Evolutionary conservation across 306 rosid genomes (phyloP).

Genomic region (Ormosia emarginata): DNA sequence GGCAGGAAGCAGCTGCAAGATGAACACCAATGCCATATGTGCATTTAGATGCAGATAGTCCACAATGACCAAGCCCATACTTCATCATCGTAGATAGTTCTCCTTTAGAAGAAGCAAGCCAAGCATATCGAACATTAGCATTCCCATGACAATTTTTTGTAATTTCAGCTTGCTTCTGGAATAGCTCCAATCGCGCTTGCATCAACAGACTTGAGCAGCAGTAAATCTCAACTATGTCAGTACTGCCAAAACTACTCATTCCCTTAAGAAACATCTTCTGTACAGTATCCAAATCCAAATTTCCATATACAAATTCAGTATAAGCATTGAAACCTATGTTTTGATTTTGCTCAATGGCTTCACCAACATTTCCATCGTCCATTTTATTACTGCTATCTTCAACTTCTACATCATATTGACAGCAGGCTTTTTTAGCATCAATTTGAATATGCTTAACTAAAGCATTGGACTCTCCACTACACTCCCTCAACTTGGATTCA

Average conservation of each 20-base stretch:
- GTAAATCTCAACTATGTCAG: constrained; percentile 48
- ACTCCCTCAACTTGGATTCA: constrained; percentile 49
- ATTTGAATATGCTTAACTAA: constrained; percentile 38
- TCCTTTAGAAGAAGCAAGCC: constrained; percentile 69
- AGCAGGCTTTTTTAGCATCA: constrained; percentile 36
- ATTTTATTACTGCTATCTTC: constrained; percentile 59
- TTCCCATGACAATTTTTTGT: constrained; percentile 50
- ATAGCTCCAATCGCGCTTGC: constrained; percentile 66
- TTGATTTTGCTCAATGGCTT: constrained; percentile 35
- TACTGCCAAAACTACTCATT: constrained; percentile 38
- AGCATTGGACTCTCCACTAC: constrained; percentile 81
- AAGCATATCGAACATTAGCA: constrained; percentile 74
- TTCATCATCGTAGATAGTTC: constrained; percentile 52
- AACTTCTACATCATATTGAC: constrained; percentile 41
- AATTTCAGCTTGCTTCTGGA: constrained; percentile 76
- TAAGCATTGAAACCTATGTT: constrained; percentile 28
- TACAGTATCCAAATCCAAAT: constrained; percentile 52
- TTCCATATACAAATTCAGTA: constrained; percentile 35
- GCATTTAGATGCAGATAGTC: constrained; percentile 42
- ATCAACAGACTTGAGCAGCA: constrained; percentile 35
- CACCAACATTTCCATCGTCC: constrained; percentile 36
- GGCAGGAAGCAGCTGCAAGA: constrained; percentile 52
- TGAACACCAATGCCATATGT: constrained; percentile 67
- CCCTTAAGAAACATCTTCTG: constrained; percentile 54
- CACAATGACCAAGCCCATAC: constrained; percentile 73